A percentile compares a stretch with the other conserved stretches of the same genome.
Conservation (phyloP, 306 rosid genomes). For the Hippophae gyantsensis region DNA sequence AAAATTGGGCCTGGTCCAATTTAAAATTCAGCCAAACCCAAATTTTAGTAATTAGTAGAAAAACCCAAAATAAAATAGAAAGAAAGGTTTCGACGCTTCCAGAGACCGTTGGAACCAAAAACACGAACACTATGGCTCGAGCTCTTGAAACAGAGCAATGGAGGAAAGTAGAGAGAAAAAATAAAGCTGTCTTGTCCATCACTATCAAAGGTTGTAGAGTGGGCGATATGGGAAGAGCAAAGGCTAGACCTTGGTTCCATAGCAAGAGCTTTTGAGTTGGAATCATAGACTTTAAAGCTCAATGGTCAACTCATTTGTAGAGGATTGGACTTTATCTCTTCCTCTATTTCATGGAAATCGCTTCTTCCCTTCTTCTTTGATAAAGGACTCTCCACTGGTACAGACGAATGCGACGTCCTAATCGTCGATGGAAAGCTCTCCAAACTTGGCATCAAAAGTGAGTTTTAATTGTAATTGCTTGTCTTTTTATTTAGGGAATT, state of each 20-base stretch:
- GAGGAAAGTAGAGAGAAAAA: conserved; percentile 19
- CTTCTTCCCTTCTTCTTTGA: conserved; percentile 63
- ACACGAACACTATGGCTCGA: no score
- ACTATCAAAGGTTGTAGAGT: conserved; percentile 21
- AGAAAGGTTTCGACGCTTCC: conserved; percentile 18
- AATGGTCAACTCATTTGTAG: conserved; percentile 65
- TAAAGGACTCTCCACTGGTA: conserved; percentile 51
- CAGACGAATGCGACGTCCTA: conserved; percentile 23
- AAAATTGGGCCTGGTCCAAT: background rate
- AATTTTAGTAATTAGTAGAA: background rate
- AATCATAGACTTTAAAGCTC: conserved; percentile 57
- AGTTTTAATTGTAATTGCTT: background rate
- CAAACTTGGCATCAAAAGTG: conserved; percentile 50
- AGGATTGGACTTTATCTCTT: conserved; percentile 49
- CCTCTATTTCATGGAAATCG: conserved; percentile 67
- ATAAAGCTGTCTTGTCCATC: conserved; percentile 52
- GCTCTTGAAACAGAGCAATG: conserved; percentile 1
- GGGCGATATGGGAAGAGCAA: conserved; percentile 33
- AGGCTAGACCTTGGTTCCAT: conserved; percentile 64
- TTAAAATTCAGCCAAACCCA: background rate
- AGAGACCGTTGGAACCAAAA: conserved; percentile 27
- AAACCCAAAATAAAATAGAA: background rate
- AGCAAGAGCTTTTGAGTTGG: conserved; percentile 46
- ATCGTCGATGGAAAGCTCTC: conserved; percentile 51
- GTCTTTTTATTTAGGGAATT: no score